phyloP scores from a whole-genome alignment of 2,329 filamentous ascomycete species.

The Botrytis fabae region DNA sequence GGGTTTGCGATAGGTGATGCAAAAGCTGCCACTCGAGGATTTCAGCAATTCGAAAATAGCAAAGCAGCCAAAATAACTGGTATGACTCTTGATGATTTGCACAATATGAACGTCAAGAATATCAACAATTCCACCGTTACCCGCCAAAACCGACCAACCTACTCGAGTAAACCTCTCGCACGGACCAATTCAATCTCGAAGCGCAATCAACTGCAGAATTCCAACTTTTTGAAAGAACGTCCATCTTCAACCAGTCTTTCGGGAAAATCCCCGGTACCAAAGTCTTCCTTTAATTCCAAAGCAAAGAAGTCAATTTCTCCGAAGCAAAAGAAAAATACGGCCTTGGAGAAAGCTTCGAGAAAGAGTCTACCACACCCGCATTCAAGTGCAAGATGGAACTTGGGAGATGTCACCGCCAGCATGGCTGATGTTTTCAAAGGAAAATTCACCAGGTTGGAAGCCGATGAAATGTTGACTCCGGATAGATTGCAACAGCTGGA shows the following conservation, averaged over 20 bases:
- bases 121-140: not conserved
- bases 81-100: not conserved
- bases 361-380: constrained; percentile 27
- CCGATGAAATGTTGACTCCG: constrained; percentile 59
- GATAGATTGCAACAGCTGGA: constrained; percentile 48
- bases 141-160: not conserved
- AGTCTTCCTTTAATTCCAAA: constrained; percentile 43
- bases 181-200: constrained; percentile 27
- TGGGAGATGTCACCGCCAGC: constrained; percentile 57
- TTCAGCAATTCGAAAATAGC: constrained; percentile 27
- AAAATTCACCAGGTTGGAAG: constrained; percentile 55
- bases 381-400: constrained; percentile 49
- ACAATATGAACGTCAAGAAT: not conserved
- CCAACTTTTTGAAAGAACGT: constrained; percentile 17
- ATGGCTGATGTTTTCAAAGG: constrained; percentile 58
- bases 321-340: constrained; percentile 41
- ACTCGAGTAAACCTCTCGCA: constrained; percentile 4
- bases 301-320: constrained; percentile 42
- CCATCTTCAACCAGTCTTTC: constrained; percentile 26
- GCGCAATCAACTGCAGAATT: constrained; percentile 25
- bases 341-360: not conserved
- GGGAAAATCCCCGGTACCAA: constrained; percentile 35
- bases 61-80: not conserved
- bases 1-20: constrained; percentile 46
- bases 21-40: constrained; percentile 38